Evolutionary conservation across 164 flowering plant genomes (phyloP), one percentile per base, ranked within the genome.

Genomic region (Dillenia suffruticosa): DNA sequence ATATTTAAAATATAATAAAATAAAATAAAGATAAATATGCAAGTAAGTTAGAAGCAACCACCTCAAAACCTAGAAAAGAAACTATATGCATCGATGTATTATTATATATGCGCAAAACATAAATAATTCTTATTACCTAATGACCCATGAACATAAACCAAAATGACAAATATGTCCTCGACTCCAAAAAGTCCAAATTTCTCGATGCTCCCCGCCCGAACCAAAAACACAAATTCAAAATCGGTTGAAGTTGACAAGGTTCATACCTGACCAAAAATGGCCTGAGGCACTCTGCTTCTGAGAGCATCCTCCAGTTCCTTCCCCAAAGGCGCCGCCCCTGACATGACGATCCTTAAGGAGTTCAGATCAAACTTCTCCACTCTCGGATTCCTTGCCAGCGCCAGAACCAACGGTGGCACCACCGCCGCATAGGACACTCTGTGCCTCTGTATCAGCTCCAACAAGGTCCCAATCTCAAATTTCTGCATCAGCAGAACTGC

Each of bases 271-370:
- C 89, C 95, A 5, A 88, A 62, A 0, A 68, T 16, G 7, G 95
- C 91, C 44, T 77, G 81, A 17, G 95, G 95, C 12, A 88, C 57
- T 47, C 82, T 66, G 22, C 54, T 67, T 9, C 63, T 64, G 62
- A 88, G 81, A 0, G 88, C 81, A 43, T 64, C 81, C 59, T 88
- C 86, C 3, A 90, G 81, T 70, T 86, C 89, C 81, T 82, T 83
- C 49, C 89, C 90, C 26, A 88, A 74, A 16, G 97, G 97, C 0
- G 97, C 97, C 9, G 86, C 97, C 6, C 95, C 97, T 1, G 89
- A 86, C 43, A 81, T 32, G 8, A 88, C 81, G 47, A 80, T 59
- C 68, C 92, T 50, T 12, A 90, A 79, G 15, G 95, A 84, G 66
- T 80, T 74, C 32, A 88, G 66, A 49, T 90, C 87, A 50, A 52